Evolutionary conservation across 116 monocot species (phyloP).

Genomic region (Posidonia oceanica): DNA sequence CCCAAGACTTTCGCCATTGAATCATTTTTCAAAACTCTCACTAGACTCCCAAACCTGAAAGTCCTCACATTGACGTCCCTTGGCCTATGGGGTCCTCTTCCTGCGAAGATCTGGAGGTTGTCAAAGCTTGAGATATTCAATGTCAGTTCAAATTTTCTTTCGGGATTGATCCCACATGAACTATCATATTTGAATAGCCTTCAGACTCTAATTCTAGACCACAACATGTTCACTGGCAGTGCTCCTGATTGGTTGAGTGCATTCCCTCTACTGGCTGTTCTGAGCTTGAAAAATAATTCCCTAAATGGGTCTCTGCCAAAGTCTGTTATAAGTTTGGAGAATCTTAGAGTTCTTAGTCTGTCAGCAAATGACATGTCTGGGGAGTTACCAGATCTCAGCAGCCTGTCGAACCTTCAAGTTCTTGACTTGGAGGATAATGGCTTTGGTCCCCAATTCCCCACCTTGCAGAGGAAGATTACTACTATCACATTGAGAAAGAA

Average conservation of each 20-base stretch:
- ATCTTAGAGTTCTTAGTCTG: constrained; percentile 55
- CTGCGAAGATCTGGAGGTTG: constrained; percentile 54
- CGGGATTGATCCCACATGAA: constrained; percentile 42
- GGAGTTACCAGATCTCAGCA: constrained; percentile 57
- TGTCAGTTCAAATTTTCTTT: constrained; percentile 73
- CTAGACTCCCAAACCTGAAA: constrained; percentile 64
- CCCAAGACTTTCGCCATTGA: constrained; percentile 59
- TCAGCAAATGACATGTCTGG: constrained; percentile 56
- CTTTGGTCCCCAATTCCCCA: constrained; percentile 72
- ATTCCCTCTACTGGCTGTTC: constrained; percentile 39
- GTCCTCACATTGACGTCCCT: constrained; percentile 72
- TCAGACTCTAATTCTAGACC: constrained; percentile 69
- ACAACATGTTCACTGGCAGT: constrained; percentile 47
- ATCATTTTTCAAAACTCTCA: constrained; percentile 77
- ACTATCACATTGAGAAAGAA: constrained; percentile 53
- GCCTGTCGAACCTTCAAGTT: constrained; percentile 57
- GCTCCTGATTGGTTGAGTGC: constrained; percentile 40
- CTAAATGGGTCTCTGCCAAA: constrained; percentile 44
- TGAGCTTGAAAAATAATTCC: constrained; percentile 67
- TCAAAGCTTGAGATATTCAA: constrained; percentile 69
- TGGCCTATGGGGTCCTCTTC: constrained; percentile 68
- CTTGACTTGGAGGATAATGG: constrained; percentile 68
- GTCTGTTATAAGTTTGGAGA: constrained; percentile 32
- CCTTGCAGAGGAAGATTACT: constrained; percentile 53
- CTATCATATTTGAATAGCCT: constrained; percentile 40